Conservation (phyloP, 768 basidiomycete species). For the Lentinula raphanica region DNA sequence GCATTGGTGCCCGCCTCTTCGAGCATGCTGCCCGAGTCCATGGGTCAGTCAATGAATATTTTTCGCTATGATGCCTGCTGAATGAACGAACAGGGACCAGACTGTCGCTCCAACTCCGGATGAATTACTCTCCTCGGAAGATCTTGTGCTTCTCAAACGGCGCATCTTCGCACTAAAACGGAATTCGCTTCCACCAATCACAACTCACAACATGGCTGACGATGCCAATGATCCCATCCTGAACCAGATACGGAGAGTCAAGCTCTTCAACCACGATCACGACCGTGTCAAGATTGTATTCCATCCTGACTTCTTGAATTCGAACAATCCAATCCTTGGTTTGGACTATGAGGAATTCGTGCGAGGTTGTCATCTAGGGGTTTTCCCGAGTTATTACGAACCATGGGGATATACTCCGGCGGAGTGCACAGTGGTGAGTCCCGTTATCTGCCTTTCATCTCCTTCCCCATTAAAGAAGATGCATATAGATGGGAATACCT, state of each 20-base stretch:
- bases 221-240: constrained; percentile 89
- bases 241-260: constrained; percentile 90
- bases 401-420: constrained; percentile 97
- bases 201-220: constrained; percentile 99
- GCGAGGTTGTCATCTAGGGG: constrained; percentile 94
- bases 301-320: constrained; percentile 97
- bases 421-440: constrained; percentile 91
- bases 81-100: constrained; percentile 47
- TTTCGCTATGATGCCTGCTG: not conserved
- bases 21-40: constrained; percentile 92
- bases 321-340: constrained; percentile 95
- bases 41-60: constrained; percentile 47
- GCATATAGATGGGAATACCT: constrained; percentile 87
- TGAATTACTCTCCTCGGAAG: constrained; percentile 81
- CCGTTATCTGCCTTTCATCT: not conserved
- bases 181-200: constrained; percentile 89
- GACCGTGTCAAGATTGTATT: constrained; percentile 98
- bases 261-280: constrained; percentile 80
- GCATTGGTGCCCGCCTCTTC: constrained; percentile 87
- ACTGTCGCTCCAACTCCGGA: constrained; percentile 70
- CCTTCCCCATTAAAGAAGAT: not conserved
- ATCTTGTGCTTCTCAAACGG: constrained; percentile 91
- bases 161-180: constrained; percentile 95
- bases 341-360: constrained; percentile 99
- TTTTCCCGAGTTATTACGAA: constrained; percentile 97